phyloP scores from a whole-genome alignment of 176 grass and related monocot genomes.

The Canna indica region DNA sequence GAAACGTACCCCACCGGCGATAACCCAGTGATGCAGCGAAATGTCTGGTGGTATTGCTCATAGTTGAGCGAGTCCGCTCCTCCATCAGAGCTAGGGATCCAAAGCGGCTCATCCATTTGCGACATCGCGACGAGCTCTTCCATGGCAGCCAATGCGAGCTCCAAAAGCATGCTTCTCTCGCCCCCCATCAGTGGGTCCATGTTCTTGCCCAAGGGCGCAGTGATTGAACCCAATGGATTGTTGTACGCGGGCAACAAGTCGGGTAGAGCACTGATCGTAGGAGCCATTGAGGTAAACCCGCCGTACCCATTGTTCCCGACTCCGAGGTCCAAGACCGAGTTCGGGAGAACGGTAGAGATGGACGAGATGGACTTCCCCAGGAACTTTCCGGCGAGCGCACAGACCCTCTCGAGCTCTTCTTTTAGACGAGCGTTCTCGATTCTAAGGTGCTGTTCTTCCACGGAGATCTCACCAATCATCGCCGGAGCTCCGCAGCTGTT shows the following conservation, averaged over 20 bases:
- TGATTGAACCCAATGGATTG: constrained; percentile 8
- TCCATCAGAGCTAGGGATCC: constrained; percentile 34
- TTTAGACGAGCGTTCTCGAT: constrained; percentile 95
- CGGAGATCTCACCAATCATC: constrained; percentile 62
- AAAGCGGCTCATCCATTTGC: constrained; percentile 73
- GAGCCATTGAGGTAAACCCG: constrained; percentile 37
- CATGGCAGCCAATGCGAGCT: constrained; percentile 82
- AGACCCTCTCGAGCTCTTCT: constrained; percentile 92
- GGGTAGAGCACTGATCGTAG: constrained; percentile 31
- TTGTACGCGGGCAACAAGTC: constrained; percentile 29
- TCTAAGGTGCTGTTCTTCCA: constrained; percentile 87
- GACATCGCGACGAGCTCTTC: constrained; percentile 81
- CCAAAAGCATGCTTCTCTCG: constrained; percentile 51
- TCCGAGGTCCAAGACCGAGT: constrained; percentile 62
- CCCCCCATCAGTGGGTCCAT: constrained; percentile 18
- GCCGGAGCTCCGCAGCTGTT: constrained; percentile 61
- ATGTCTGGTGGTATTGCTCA: constrained; percentile 56
- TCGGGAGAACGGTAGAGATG: constrained; percentile 22
- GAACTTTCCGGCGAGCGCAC: constrained; percentile 78
- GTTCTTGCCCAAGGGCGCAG: constrained; percentile 23
- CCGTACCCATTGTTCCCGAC: constrained; percentile 42
- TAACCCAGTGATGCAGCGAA: constrained; percentile 34
- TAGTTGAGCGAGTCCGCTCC: constrained; percentile 46
- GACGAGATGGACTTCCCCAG: constrained; percentile 56
- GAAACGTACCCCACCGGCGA: constrained; percentile 46